Base-by-base conservation (phyloP, 306 rosid species). In the Senna tora region DNA sequence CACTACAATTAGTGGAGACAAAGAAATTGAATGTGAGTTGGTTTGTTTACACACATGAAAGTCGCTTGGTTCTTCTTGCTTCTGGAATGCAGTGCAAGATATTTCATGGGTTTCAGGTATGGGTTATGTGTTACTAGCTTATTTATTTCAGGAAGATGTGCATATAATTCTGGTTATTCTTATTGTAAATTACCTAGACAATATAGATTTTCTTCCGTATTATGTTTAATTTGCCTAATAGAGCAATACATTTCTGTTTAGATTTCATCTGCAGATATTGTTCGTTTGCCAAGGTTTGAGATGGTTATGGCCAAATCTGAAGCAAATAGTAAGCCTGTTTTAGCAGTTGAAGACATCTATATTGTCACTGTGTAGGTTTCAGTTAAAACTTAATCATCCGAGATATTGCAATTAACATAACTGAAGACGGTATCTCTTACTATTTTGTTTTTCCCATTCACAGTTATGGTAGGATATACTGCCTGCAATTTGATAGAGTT, bases 381-480 rank as follows among this genome's bases (percentile, higher is more conserved):
- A 38, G n/a, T 77, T 66, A 15, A 67, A 71, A 21, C 42, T 51
- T 80, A 65, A 19, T 59, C 51, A 8, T 42, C 13, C 75, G 61
- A 39, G 66, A 15, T 13, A 42, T 76, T 74, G 11, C 58, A 79
- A 67, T 39, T 58, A 45, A 52, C 50, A 68, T 62, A 69, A 70
- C 53, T 12, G 41, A 77, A 71, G 17, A 64, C 21, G 65, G 22
- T 67, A 39, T 6, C 21, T 58, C 70, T 59, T 67, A 6, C 67
- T 19, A 7, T 72, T 36, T 56, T 73, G 58, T 34, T 22, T 25
- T 69, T 15, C 57, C 76, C 69, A 56, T 66, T 76, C 42, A 14
- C 91, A 94, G 99, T 51, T 94, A 94, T 85, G 99, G 99, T 67
- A 87, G 99, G 89, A 86, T 94, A 87, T 91, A 94, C 82, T 94